Percentiles rank a stretch among this genome's conserved stretches.
These are phyloP conservation scores for Suzukiozyma palmioleophila DNA, from an alignment of 1,139 yeast species.

Conservation along the genomic window DNA sequence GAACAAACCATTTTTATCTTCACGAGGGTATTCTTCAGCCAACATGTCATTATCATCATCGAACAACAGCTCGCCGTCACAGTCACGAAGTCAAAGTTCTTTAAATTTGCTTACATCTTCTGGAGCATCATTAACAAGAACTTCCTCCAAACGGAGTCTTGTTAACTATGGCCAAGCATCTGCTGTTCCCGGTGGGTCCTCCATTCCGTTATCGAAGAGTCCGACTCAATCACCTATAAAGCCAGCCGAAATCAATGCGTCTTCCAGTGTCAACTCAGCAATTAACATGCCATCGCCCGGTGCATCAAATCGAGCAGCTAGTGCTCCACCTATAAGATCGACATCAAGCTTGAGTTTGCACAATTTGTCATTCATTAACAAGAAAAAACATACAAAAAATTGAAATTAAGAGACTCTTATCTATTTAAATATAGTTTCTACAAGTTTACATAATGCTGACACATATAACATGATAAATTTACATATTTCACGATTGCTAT, in stretches of 20 bases:
- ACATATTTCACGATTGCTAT: no score
- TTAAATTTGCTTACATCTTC: slow-evolving; percentile 14
- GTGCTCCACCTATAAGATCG: slow-evolving; percentile 18
- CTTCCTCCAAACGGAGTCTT: slow-evolving; percentile 10
- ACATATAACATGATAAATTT: no score
- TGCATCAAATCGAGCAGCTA: slow-evolving; percentile 31
- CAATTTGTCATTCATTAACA: slow-evolving; percentile 24
- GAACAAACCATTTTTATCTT: slow-evolving; percentile 11
- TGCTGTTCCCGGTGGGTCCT: slow-evolving; percentile 2
- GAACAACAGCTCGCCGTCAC: slow-evolving; percentile 21
- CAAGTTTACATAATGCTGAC: no score
- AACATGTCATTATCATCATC: slow-evolving; percentile 18
- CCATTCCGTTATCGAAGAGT: slow-evolving; percentile 2
- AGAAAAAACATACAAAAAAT: slow-evolving; percentile 15
- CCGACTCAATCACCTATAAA: slow-evolving; percentile 2
- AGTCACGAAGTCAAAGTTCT: slow-evolving; percentile 25
- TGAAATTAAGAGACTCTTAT: not conserved
- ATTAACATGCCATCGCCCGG: slow-evolving; percentile 23
- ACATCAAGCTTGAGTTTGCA: slow-evolving; percentile 25
- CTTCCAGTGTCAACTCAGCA: slow-evolving; percentile 4
- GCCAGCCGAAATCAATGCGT: not conserved
- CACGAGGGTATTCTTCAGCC: slow-evolving; percentile 20
- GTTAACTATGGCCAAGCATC: not conserved
- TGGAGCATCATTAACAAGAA: slow-evolving; percentile 10
- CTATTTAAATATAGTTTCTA: no score